These are phyloP conservation scores for Bolboschoenus planiculmis DNA, from an alignment of 176 grass and related monocot genomes.

Conservation along the genomic window DNA sequence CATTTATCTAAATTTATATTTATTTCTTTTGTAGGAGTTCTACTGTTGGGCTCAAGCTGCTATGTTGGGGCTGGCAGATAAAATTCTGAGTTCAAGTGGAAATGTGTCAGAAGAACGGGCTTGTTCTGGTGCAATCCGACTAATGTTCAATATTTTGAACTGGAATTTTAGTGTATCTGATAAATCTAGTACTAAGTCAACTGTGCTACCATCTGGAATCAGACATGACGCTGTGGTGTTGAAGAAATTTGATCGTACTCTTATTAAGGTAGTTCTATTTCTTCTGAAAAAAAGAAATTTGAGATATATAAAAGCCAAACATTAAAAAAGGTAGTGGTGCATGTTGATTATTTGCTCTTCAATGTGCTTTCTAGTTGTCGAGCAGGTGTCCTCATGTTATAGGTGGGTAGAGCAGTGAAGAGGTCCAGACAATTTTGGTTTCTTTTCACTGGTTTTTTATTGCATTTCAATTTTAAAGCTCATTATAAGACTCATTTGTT, in stretches of 20 bases:
- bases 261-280: constrained; percentile 58
- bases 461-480: not conserved
- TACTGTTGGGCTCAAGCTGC: constrained; percentile 93
- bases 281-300: not conserved
- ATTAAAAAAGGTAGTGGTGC: not conserved
- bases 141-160: constrained; percentile 95
- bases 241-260: constrained; percentile 79
- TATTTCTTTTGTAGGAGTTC: constrained; percentile 64
- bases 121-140: constrained; percentile 63
- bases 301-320: not conserved
- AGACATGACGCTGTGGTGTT: constrained; percentile 66
- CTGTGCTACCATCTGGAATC: constrained; percentile 56
- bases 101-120: constrained; percentile 57
- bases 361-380: not conserved
- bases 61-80: constrained; percentile 52
- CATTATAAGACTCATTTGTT: not conserved
- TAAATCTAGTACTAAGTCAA: constrained; percentile 43
- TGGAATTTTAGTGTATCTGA: constrained; percentile 63
- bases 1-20: constrained; percentile 18
- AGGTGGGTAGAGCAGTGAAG: not conserved
- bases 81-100: constrained; percentile 55
- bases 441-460: not conserved
- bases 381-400: not conserved
- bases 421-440: not conserved
- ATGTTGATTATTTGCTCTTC: not conserved